Conservation (phyloP, 805 yeast genomes). For the Candida coleopterorum region DNA sequence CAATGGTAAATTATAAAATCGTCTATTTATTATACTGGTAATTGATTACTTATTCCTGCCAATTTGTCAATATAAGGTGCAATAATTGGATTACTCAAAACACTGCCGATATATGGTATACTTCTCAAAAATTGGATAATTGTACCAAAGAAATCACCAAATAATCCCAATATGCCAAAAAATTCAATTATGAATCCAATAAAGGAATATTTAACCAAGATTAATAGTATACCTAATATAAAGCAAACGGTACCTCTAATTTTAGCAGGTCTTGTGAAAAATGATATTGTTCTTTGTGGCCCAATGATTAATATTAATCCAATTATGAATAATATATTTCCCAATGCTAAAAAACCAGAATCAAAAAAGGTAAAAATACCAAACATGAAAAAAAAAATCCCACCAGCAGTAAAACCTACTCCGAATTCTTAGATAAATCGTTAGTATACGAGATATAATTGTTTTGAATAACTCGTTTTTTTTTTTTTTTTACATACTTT, state of each 20-base stretch:
- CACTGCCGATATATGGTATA: conserved; percentile 81
- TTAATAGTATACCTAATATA: conserved; percentile 66
- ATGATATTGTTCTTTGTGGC: conserved; percentile 71
- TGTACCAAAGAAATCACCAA: conserved; percentile 92
- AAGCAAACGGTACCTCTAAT: conserved; percentile 84
- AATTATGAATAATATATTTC: conserved; percentile 73
- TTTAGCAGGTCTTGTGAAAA: conserved; percentile 84
- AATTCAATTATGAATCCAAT: conserved; percentile 81
- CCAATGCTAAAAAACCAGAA: conserved; percentile 82
- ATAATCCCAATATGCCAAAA: conserved; percentile 83
- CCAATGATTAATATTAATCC: conserved; percentile 88
- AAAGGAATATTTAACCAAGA: conserved; percentile 72
- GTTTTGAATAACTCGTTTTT: too few relatives aligned
- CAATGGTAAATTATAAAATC: too few relatives aligned
- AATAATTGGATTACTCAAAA: conserved; percentile 71
- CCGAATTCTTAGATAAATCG: conserved; percentile 64
- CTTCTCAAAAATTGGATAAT: conserved; percentile 83
- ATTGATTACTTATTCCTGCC: conserved; percentile 36
- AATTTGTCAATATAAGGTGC: conserved; percentile 60
- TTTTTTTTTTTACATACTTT: conserved; percentile 47
- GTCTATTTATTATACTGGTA: conserved; percentile 29
- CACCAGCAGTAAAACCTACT: conserved; percentile 87
- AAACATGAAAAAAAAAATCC: conserved; percentile 68
- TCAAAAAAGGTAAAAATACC: conserved; percentile 88
- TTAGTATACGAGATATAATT: too few relatives aligned